phyloP scores from a whole-genome alignment of 768 basidiomycete genomes.

The Saitozyma podzolica region DNA sequence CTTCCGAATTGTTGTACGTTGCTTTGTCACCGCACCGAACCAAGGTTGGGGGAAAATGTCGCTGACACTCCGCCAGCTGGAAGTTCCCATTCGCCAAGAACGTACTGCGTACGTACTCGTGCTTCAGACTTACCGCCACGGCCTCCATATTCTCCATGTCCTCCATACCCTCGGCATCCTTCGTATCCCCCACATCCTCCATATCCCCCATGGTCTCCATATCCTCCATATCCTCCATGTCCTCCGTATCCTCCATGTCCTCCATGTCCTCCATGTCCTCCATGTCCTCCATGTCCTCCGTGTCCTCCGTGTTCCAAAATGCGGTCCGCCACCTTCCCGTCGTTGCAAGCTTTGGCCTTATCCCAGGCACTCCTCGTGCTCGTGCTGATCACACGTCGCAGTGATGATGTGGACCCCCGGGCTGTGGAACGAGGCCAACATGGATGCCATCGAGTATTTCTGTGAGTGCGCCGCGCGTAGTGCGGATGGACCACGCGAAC shows the following conservation, averaged over 20 bases:
- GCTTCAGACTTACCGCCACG: background rate
- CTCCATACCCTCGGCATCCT: no score
- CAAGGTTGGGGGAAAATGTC: background rate
- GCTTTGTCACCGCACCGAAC: background rate
- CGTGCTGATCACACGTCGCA: background rate
- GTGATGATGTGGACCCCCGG: slow-evolving; percentile 27
- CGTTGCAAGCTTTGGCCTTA: no score
- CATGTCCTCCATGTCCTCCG: no score
- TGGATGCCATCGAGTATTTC: slow-evolving; percentile 27
- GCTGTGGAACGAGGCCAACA: slow-evolving; percentile 19
- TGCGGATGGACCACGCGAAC: no score
- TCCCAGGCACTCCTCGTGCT: no score
- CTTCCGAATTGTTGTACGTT: slow-evolving; percentile 38
- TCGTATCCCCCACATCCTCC: no score
- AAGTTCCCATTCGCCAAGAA: slow-evolving; percentile 10
- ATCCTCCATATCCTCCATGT: no score
- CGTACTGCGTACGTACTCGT: slow-evolving; percentile 8
- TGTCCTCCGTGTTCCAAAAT: no score
- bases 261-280: no score
- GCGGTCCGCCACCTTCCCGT: no score
- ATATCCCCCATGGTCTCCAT: no score
- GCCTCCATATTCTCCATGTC: background rate
- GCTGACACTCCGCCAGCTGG: slow-evolving; percentile 12
- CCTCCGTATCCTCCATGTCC: no score
- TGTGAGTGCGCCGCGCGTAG: slow-evolving; percentile 33